These are phyloP conservation scores for Cardamine chenopodiifolia DNA, from an alignment of 345 rosid species.

Conservation along the genomic window DNA sequence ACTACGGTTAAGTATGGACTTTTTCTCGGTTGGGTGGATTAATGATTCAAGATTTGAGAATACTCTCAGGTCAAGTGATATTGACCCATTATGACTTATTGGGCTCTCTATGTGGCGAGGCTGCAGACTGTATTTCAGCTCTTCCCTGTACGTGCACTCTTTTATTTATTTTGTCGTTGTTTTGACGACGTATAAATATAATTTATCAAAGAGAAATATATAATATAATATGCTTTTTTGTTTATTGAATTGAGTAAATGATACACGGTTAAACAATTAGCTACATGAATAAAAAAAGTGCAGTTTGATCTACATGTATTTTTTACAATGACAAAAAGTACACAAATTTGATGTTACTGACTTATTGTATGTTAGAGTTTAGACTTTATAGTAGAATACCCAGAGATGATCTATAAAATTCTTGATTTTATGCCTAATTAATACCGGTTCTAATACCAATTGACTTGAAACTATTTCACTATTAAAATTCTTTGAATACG, in stretches of 20 bases:
- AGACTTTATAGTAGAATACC: not conserved
- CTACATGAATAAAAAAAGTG: not conserved
- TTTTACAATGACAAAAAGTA: not conserved
- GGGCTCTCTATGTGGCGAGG: conserved; percentile 18
- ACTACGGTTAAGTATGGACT: not conserved
- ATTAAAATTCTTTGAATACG: not conserved
- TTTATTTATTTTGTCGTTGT: not conserved
- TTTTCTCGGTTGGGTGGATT: not conserved
- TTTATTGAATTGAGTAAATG: not conserved
- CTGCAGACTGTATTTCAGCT: not conserved
- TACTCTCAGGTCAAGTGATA: not conserved
- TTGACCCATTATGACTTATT: conserved; percentile 14
- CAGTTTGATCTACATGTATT: not conserved
- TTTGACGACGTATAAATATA: too few relatives aligned
- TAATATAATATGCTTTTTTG: not conserved
- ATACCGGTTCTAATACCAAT: not conserved
- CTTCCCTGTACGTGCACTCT: not conserved
- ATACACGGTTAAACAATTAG: not conserved
- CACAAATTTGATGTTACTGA: not conserved
- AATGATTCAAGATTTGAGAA: conserved; percentile 2
- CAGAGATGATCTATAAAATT: not conserved
- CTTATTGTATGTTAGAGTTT: too few relatives aligned
- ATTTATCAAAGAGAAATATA: not conserved
- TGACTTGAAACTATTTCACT: not conserved
- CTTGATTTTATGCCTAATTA: too few relatives aligned